phyloP scores from a whole-genome alignment of 148 eudicot genomes.

The Heliosperma pusillum region DNA sequence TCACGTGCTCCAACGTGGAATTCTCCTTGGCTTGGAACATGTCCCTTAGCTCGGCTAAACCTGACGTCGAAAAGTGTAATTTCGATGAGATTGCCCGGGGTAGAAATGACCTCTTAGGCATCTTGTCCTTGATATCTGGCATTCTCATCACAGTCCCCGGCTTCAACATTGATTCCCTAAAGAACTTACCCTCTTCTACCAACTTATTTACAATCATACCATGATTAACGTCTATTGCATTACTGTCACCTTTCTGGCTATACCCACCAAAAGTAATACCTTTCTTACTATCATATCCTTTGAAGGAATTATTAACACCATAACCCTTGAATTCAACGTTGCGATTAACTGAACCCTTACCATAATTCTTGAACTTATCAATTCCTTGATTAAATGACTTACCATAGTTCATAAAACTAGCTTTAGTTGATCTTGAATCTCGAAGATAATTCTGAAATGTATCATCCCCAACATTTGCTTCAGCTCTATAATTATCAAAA shows the following conservation, averaged over 20 bases:
- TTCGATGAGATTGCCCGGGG: conserved; percentile 63
- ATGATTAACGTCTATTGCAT: conserved; percentile 6
- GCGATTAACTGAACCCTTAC: conserved; percentile 44
- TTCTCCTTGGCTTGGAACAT: conserved; percentile 40
- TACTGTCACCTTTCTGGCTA: conserved; percentile 14
- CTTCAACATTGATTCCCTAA: conserved; percentile 66
- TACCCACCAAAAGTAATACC: conserved; percentile 61
- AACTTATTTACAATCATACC: conserved; percentile 29
- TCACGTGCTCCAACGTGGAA: conserved; percentile 39
- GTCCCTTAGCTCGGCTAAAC: conserved; percentile 31
- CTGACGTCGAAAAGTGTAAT: conserved; percentile 50
- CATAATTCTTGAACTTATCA: conserved; percentile 69
- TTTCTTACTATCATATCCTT: conserved; percentile 57
- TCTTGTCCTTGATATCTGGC: conserved; percentile 75
- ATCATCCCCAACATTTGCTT: conserved; percentile 69
- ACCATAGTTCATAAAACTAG: conserved; percentile 62
- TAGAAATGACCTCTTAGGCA: conserved; percentile 85
- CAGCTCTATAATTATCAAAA: conserved; percentile 57
- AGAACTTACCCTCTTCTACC: conserved; percentile 70
- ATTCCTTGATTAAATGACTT: conserved; percentile 64
- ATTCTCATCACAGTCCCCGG: conserved; percentile 55
- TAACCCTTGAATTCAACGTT: conserved; percentile 51
- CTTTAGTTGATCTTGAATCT: conserved; percentile 46
- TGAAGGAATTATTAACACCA: conserved; percentile 68
- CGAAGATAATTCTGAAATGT: conserved; percentile 54